Evolutionary conservation across 305 asterid genomes (phyloP), one percentile per base, ranked within the genome.

Genomic region (Coffea humblotiana): DNA sequence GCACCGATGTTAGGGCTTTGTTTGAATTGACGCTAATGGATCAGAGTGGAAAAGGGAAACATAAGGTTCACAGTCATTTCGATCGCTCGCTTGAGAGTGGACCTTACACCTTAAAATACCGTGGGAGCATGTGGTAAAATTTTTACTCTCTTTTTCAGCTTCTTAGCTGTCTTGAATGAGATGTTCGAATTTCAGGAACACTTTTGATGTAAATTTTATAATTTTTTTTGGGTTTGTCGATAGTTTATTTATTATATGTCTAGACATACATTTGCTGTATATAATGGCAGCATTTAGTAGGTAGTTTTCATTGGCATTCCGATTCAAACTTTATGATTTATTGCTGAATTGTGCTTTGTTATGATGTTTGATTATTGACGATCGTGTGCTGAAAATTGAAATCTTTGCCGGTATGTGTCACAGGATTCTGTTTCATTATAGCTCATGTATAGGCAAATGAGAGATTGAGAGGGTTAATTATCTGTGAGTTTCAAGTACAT

Each of bases 21-120:
- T 95, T 95, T 86, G 99, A 95, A 91, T 70, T 95, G 87, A 95
- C 97, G 61, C 87, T 93, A 32, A 87, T 95, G 77, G 99, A 95
- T 84, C 99, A 95, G 90, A 95, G 98, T 82, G 99, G 99, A 81
- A 93, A 91, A 80, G 99, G 89, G 84, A 95, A 93, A 81, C 94
- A 95, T 84, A 94, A 93, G 84, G 95, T 95, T 82, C 99, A 95
- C 83, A 92, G 97, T 88, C 99, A 95, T 88, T 95, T 95, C 73
- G 97, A 92, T 89, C 88, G 99, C 76, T 90, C 96, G 58, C 92
- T 92, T 21, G 98, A 93, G 89, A 93, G 96, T 60, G 99, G 99
- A 8, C 99, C 99, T 1, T 93, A 92, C 63, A 95, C 99, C 16
- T 91, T 95, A 69, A 93, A 89, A 78, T 93, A 91, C 78, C 90